Evolutionary conservation across 352 stramenopile genomes (phyloP).

Genomic region (Globisporangium echinulatum): DNA sequence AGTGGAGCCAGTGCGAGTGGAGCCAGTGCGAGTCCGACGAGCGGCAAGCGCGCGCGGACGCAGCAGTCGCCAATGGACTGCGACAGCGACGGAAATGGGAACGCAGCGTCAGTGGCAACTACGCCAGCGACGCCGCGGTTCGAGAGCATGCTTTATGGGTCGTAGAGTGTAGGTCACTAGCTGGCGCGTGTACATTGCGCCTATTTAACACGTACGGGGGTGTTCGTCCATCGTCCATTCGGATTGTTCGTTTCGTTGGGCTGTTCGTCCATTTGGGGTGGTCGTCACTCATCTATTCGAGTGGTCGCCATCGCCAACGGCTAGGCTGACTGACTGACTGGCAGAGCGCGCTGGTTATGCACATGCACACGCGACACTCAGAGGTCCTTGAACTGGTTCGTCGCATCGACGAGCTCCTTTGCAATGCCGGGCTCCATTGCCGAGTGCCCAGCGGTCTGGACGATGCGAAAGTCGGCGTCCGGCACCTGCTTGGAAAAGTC

Average conservation of each 20-base stretch:
- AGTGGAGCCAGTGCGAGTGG: conserved; percentile 2
- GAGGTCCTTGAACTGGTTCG: conserved; percentile 47
- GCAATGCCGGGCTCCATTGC: conserved; percentile 70
- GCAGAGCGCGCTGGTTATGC: not conserved
- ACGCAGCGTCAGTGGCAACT: not conserved
- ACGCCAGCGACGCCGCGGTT: not conserved
- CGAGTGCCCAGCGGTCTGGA: conserved; percentile 71
- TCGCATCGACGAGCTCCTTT: conserved; percentile 65
- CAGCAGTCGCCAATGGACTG: conserved; percentile 8
- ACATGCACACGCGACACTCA: conserved; percentile 3
- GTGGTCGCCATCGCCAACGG: too few relatives aligned
- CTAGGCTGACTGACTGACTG: too few relatives aligned
- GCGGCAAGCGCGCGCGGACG: conserved; percentile 18
- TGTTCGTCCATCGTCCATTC: not conserved
- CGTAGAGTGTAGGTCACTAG: not conserved
- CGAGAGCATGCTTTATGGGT: conserved; percentile 7
- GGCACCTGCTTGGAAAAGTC: conserved; percentile 81
- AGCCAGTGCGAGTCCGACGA: not conserved
- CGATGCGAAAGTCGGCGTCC: conserved; percentile 61
- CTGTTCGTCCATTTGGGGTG: too few relatives aligned
- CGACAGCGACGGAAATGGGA: not conserved
- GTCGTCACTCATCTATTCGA: too few relatives aligned
- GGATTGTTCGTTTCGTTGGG: too few relatives aligned
- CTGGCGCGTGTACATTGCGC: too few relatives aligned
- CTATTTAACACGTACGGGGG: too few relatives aligned